Evolutionary conservation across 2,329 filamentous ascomycete genomes (phyloP).

Genomic region (Ophiostoma piceae): DNA sequence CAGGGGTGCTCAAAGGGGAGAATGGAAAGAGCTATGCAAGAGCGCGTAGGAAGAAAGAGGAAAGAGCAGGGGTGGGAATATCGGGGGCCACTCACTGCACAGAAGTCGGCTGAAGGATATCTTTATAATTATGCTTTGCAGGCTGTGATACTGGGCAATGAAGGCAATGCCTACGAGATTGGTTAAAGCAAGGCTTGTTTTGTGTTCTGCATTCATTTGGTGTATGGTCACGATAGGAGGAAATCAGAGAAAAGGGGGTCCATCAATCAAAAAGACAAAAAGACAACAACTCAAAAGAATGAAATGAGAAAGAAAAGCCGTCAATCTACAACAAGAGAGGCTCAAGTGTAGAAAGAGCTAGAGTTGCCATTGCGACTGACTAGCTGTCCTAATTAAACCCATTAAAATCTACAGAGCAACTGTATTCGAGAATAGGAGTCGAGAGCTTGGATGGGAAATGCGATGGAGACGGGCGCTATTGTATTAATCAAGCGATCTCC

Average conservation of each 20-base stretch:
- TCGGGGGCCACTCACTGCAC: neutral
- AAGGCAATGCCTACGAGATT: neutral
- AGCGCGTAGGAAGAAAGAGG: neutral
- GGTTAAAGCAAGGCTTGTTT: neutral
- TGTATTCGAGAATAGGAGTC: neutral
- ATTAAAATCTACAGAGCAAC: neutral
- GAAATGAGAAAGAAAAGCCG: neutral
- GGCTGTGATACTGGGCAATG: neutral
- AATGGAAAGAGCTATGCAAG: neutral
- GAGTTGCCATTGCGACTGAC: neutral
- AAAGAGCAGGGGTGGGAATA: slow-evolving; percentile 5
- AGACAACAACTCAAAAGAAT: neutral
- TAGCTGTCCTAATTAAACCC: neutral
- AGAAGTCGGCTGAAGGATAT: too few relatives aligned
- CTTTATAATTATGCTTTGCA: neutral
- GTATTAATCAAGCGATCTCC: neutral
- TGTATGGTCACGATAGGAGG: neutral
- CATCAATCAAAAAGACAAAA: neutral
- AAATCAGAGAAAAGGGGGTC: neutral
- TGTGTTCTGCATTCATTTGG: too few relatives aligned
- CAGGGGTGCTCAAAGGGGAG: neutral
- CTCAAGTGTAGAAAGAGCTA: slow-evolving; percentile 9
- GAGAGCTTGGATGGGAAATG: neutral
- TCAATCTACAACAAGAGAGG: neutral
- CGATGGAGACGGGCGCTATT: slow-evolving; percentile 12